These are phyloP conservation scores for Lumnitzera littorea DNA, from an alignment of 345 rosid genomes.

Conservation along the genomic window DNA sequence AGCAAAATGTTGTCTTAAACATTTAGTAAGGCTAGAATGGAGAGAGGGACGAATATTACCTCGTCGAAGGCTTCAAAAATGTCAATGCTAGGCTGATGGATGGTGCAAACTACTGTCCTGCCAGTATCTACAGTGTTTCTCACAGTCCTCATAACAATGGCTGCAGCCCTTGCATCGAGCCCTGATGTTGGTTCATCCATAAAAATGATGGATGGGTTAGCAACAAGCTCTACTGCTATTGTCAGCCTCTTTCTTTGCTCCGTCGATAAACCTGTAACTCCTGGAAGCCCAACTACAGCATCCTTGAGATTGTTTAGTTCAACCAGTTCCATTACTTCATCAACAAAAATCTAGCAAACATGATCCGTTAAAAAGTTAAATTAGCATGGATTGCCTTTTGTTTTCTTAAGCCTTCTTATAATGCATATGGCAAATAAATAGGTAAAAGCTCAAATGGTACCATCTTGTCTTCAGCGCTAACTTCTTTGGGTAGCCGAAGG, in stretches of 20 bases:
- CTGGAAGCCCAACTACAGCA: slow-evolving; percentile 23
- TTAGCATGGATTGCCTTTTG: no score
- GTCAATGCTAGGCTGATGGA: slow-evolving; percentile 84
- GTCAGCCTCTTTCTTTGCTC: slow-evolving; percentile 85
- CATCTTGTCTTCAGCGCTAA: slow-evolving; percentile 15
- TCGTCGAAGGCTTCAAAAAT: slow-evolving; percentile 91
- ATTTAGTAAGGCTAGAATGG: no score
- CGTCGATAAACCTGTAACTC: slow-evolving; percentile 51
- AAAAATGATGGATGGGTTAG: slow-evolving; percentile 84
- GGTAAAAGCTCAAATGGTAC: background rate
- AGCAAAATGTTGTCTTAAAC: no score
- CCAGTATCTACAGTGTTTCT: slow-evolving; percentile 92
- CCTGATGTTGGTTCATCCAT: slow-evolving; percentile 97
- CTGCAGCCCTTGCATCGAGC: slow-evolving; percentile 85
- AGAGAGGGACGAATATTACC: slow-evolving; percentile 1
- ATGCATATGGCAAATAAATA: no score
- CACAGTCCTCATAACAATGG: slow-evolving; percentile 87
- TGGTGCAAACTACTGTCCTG: slow-evolving; percentile 79
- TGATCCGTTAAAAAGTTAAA: background rate
- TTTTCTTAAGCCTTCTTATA: no score
- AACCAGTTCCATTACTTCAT: slow-evolving; percentile 26
- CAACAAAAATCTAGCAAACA: slow-evolving; percentile 17
- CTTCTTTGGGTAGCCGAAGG: slow-evolving; percentile 21
- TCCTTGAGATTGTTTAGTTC: slow-evolving; percentile 19
- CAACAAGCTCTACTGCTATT: slow-evolving; percentile 74